These are phyloP conservation scores for Chrysosporium keratinophilum DNA, from an alignment of 2,329 filamentous ascomycete species.

Conservation along the genomic window DNA sequence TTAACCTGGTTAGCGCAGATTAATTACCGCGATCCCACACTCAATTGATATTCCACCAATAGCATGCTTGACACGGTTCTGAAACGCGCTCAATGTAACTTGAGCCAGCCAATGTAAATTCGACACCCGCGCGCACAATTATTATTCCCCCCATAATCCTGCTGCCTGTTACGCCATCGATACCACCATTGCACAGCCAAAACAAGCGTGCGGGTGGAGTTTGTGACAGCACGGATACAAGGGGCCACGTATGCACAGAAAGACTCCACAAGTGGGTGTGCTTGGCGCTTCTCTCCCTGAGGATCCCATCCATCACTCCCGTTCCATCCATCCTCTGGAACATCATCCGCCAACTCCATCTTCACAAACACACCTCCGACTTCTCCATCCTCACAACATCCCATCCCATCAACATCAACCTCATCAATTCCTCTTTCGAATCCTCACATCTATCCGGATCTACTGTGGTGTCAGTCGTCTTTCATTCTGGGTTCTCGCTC, in stretches of 20 bases:
- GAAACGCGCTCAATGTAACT: constrained; percentile 9
- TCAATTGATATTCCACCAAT: not conserved
- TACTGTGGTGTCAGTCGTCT: not conserved
- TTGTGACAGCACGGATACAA: not conserved
- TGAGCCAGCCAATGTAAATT: not conserved
- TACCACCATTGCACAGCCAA: not conserved
- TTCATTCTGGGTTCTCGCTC: not conserved
- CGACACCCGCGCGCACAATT: not conserved
- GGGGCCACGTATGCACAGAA: constrained; percentile 7
- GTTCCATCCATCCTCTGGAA: not conserved
- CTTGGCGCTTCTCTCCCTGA: constrained; percentile 1
- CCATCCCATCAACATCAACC: not conserved
- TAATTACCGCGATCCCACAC: not conserved
- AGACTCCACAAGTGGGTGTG: not conserved
- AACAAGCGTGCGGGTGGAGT: not conserved
- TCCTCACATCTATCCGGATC: not conserved
- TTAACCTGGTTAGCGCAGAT: not conserved
- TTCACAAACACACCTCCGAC: not conserved
- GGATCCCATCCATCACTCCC: not conserved
- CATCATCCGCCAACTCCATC: not conserved
- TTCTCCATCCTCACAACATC: not conserved
- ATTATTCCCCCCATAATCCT: not conserved
- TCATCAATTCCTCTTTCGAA: not conserved
- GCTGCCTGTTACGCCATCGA: not conserved
- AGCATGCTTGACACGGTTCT: not conserved